Evolutionary conservation across 2,329 filamentous ascomycete species (phyloP).

Genomic region (Sodiomyces alkalinus): DNA sequence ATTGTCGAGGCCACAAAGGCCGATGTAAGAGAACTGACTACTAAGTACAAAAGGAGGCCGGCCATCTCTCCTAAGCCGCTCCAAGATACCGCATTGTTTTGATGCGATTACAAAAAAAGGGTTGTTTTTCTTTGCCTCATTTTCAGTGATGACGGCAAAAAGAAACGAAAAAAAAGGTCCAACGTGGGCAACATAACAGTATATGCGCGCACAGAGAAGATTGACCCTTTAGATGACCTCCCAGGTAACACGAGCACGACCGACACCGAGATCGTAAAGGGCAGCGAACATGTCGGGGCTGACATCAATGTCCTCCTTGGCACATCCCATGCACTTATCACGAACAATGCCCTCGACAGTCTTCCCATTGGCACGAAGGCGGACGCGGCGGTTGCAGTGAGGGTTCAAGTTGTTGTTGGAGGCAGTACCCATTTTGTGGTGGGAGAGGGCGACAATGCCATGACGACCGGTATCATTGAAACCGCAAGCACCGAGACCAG

Average conservation of each 20-base stretch:
- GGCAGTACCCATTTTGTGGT: slow-evolving; percentile 5
- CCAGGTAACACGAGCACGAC: slow-evolving; percentile 22
- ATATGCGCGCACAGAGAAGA: no score
- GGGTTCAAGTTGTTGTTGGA: slow-evolving; percentile 8
- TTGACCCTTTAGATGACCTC: slow-evolving; percentile 17
- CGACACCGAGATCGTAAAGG: slow-evolving; percentile 2
- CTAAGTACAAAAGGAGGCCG: no score
- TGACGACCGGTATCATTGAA: slow-evolving; percentile 1
- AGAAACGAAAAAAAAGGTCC: no score
- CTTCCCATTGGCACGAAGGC: slow-evolving; percentile 1
- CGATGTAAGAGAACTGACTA: no score
- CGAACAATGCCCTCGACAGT: slow-evolving; percentile 1
- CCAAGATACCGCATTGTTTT: no score
- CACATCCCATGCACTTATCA: slow-evolving; percentile 7
- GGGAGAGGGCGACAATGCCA: slow-evolving; percentile 5
- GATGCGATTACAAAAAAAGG: no score
- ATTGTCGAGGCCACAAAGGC: no score
- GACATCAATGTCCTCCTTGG: slow-evolving; percentile 2
- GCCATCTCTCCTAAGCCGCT: no score
- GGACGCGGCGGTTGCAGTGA: slow-evolving; percentile 2
- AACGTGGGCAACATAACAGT: no score
- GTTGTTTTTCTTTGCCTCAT: no score
- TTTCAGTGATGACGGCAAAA: no score
- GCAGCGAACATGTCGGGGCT: slow-evolving; percentile 3
- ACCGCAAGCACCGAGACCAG: slow-evolving; percentile 5